Evolutionary conservation across 2,329 filamentous ascomycete genomes (phyloP), one percentile per base, ranked within the genome.

Genomic region (Phyllosticta ampelicida): DNA sequence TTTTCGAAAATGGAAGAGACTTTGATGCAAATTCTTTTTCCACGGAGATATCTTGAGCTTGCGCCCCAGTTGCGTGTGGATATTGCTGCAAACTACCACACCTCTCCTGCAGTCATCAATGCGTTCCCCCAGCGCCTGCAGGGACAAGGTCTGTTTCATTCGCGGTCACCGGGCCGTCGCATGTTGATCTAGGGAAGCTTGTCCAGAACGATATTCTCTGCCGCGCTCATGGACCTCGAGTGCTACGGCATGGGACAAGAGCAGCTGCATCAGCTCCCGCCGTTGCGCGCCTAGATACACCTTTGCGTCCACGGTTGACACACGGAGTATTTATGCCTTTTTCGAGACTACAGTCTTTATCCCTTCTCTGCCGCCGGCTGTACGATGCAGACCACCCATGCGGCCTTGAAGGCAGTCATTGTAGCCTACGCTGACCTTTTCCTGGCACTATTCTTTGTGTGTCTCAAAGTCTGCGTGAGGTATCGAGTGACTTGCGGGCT

Each of bases 391-490:
- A 55, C 50, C 19, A 3, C 54, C 4, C 20, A 44, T 28, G 44
- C 36, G 19, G 54, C 54, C 9, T 50, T 21, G 21, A 23, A 28
- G 54, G 29, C 54, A 16, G 11, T 55, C 23, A n/a, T 29, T 23
- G 44, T 55, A 6, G 48, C 44, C 11, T 55, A 55, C 10, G 23
- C 20, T 28, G 29, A 20, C 9, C 28, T 29, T 5, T 26, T 30
- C 11, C 26, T 56, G n/a, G 50, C 54, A 1, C n/a, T 57, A 5
- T 49, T 57, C 16, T 57, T 57, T 29, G 9, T 57, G 50, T 11
- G 21, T 9, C 26, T 57, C 26, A 57, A 57, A 23, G 29, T 57
- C 50, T 44, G 30, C 16, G 52, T 51, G 9, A 28, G 55, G 10
- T 57, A 53, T 23, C 36, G 29, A 29, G 36, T 57, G 10, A 51